phyloP scores from a whole-genome alignment of 225 moss, liverwort and hornwort genomes.

The Takakia lepidozioides region DNA sequence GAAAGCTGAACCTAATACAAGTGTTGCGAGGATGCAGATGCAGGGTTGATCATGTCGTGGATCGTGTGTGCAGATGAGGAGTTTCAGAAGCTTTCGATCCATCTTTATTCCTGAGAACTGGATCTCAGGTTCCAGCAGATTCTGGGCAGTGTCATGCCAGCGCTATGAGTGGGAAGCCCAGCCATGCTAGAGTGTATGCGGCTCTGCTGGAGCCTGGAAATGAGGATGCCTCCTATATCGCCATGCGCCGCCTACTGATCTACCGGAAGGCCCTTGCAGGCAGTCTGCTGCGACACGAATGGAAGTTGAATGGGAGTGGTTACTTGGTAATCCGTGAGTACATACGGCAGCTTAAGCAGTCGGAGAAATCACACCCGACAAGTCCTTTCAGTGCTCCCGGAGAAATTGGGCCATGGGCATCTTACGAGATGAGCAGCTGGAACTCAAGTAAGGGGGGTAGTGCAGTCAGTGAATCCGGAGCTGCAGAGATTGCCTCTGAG shows the following conservation, averaged over 20 bases:
- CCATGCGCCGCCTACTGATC: conserved; percentile 74
- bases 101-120: too few species aligned
- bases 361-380: conserved; percentile 66
- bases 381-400: conserved; percentile 83
- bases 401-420: conserved; percentile 76
- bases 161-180: conserved; percentile 23
- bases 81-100: too few species aligned
- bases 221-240: conserved; percentile 51
- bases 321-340: conserved; percentile 87
- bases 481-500: conserved; percentile 42
- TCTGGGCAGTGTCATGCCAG: too few species aligned
- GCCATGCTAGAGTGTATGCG: conserved; percentile 55
- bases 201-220: conserved; percentile 75
- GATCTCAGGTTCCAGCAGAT: too few species aligned
- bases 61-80: too few species aligned
- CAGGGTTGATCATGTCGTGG: too few species aligned
- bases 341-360: conserved; percentile 64
- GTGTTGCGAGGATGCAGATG: too few species aligned
- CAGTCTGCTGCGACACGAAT: conserved; percentile 69
- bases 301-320: conserved; percentile 85
- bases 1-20: too few species aligned
- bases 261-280: conserved; percentile 64
- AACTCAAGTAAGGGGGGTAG: conserved; percentile 42
- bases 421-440: conserved; percentile 78
- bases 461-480: conserved; percentile 28